Evolutionary conservation across 306 rosid species (phyloP).

Genomic region (Cicer yamashitae): DNA sequence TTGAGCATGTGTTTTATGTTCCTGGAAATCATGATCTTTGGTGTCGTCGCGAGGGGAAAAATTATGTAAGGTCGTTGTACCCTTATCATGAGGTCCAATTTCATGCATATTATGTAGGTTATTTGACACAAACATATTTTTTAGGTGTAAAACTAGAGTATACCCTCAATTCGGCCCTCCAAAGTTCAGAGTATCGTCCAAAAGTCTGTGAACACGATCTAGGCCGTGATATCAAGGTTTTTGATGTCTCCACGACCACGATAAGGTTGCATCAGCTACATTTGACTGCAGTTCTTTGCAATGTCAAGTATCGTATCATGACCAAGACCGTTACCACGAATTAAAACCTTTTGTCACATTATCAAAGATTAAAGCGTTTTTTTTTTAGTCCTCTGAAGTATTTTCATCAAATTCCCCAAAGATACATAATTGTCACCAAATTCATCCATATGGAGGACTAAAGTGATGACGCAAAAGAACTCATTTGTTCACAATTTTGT

Average conservation of each 20-base stretch:
- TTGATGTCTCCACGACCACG: not conserved
- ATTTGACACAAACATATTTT: not conserved
- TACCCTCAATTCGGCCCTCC: not conserved
- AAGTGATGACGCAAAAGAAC: not conserved
- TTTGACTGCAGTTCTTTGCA: not conserved
- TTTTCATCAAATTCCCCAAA: not conserved
- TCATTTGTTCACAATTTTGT: not conserved
- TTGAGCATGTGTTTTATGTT: conserved; percentile 70
- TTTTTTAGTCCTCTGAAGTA: not conserved
- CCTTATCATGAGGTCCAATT: conserved; percentile 19
- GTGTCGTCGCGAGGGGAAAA: conserved; percentile 68
- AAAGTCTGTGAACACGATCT: not conserved
- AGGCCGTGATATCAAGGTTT: not conserved
- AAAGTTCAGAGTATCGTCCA: not conserved
- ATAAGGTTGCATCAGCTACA: not conserved
- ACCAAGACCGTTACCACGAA: not conserved
- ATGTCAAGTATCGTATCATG: not conserved
- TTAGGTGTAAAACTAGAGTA: not conserved
- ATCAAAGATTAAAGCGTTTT: not conserved
- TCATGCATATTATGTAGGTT: conserved; percentile 33
- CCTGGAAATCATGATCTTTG: conserved; percentile 95
- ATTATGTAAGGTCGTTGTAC: conserved; percentile 62
- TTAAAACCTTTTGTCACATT: not conserved
- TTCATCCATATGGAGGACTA: not conserved
- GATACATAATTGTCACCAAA: not conserved